Conservation (phyloP, 495 filamentous ascomycete species). For the Penicillium coffeae region DNA sequence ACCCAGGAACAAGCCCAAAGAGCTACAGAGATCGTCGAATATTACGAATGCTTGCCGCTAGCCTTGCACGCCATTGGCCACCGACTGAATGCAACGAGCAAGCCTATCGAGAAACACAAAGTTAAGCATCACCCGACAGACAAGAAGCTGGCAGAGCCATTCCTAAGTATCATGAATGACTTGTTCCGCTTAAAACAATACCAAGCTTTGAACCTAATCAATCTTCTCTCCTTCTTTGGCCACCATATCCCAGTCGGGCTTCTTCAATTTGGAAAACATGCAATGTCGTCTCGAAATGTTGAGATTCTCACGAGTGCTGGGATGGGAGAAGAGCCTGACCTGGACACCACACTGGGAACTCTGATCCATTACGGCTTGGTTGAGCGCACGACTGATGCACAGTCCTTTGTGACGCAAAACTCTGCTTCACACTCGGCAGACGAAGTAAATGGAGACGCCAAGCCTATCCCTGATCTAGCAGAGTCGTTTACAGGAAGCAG, state of each 20-base stretch:
- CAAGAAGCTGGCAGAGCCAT: conserved; percentile 66
- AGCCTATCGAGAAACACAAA: conserved; percentile 64
- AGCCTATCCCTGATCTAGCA: conserved; percentile 26
- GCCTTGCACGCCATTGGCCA: conserved; percentile 78
- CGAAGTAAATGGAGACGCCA: conserved; percentile 18
- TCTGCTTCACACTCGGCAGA: conserved; percentile 20
- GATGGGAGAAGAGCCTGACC: conserved; percentile 53
- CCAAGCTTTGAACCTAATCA: conserved; percentile 68
- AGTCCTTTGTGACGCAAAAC: conserved; percentile 39
- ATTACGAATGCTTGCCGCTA: conserved; percentile 69
- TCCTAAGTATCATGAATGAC: conserved; percentile 66
- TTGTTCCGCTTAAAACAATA: conserved; percentile 54
- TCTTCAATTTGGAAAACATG: conserved; percentile 58
- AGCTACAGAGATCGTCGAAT: conserved; percentile 61
- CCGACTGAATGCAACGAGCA: conserved; percentile 65
- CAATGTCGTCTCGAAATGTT: conserved; percentile 51
- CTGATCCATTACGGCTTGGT: conserved; percentile 69
- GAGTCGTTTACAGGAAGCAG: conserved; percentile 47
- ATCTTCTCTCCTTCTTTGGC: conserved; percentile 69
- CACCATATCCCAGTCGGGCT: conserved; percentile 75
- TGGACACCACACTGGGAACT: conserved; percentile 64
- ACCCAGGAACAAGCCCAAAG: conserved; percentile 54
- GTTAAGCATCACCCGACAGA: conserved; percentile 64
- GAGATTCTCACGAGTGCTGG: conserved; percentile 41
- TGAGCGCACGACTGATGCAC: conserved; percentile 47